Base-by-base conservation (phyloP, 176 grass and related monocot genomes). In the Zoysia japonica region DNA sequence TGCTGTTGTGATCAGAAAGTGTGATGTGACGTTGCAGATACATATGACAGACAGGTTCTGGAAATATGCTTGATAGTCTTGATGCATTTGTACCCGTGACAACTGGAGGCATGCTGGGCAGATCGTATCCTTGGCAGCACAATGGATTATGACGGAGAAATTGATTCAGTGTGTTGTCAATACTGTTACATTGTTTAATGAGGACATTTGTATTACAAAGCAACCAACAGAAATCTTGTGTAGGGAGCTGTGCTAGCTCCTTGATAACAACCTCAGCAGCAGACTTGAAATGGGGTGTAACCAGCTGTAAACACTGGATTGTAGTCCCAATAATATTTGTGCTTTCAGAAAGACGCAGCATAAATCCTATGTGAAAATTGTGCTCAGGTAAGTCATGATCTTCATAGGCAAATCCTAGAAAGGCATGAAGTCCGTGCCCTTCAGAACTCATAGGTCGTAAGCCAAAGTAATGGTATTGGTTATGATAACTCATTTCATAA, bases 231-330 rank as follows among this genome's bases (percentile, higher is more conserved):
- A 79, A 68, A 79, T 79, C 77, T 56, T 79, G 65, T 3, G 77
- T 79, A 16, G 77, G 62, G 11, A 68, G 77, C 11, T 57, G 50
- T 3, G 20, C 57, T 12, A 80, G 42, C 41, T 69, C 40, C 12
- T 11, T 80, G n/a, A 68, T 47, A 15, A 68, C 51, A 79, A 68
- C 0, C 1, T 80, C 65, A 7, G 65, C 40, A 1, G 19, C 47
- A 35, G 65, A 69, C 3, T 80, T 68, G 77, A 80, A 80, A 41
- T 70, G 65, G 59, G 77, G 65, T 46, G 65, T 80, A 5, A 69
- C 51, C 0, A 47, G 2, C 19, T 45, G 77, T 9, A 79, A 68
- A 16, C 77, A 79, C n/a, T 68, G 68, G 49, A 51, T 51, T 12
- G 49, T 51, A 51, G 9, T 51, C 49, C 49, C 49, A 2, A 51